Evolutionary conservation across 768 basidiomycete genomes (phyloP), one percentile per base, ranked within the genome.

Genomic region (Termitomyces sp.): DNA sequence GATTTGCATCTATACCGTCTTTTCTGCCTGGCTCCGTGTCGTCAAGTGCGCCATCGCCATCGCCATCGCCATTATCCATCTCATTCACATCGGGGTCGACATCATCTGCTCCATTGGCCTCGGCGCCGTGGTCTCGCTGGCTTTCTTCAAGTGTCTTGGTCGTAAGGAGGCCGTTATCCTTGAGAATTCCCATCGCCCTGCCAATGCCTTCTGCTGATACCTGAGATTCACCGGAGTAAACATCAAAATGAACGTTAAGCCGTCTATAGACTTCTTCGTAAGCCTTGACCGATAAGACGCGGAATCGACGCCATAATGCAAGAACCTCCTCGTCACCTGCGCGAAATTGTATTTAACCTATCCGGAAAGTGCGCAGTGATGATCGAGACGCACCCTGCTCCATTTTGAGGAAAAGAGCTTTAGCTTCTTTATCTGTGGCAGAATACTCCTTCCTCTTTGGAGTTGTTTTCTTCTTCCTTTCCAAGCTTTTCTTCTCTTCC

Each of bases 281-380:
- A 71, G 91, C 91, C 63, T 84, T 83, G 61, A 98, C 83, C 54
- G 91, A 94, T 42, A 95, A 71, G 62, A 88, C 85, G 15, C 96
- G 88, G 90, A 94, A 98, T 56, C 86, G 80, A 18, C 86, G 81
- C 96, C 96, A 98, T 69, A 94, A 86, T 52, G 76, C 77, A 32
- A 98, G 80, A 1, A 91, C 88, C 15, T 73, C 76, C 61, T 91
- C 86, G 63, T 98, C 93, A 22, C 92, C 92, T 62, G 32, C 18
- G 15, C 20, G 6, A 23, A 7, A 41, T 41, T 13, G 2, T 9
- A 23, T 6, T 16, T 2, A 20, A 5, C 13, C 22, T 35, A 11
- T 15, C 7, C 45, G 2, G 1, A 12, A 22, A 10, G 11, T 20
- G 12, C 7, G 18, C 7, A 7, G 16, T 33, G 2, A 12, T 16